phyloP scores from a whole-genome alignment of 306 rosid genomes.

The Fragaria nilgerrensis region DNA sequence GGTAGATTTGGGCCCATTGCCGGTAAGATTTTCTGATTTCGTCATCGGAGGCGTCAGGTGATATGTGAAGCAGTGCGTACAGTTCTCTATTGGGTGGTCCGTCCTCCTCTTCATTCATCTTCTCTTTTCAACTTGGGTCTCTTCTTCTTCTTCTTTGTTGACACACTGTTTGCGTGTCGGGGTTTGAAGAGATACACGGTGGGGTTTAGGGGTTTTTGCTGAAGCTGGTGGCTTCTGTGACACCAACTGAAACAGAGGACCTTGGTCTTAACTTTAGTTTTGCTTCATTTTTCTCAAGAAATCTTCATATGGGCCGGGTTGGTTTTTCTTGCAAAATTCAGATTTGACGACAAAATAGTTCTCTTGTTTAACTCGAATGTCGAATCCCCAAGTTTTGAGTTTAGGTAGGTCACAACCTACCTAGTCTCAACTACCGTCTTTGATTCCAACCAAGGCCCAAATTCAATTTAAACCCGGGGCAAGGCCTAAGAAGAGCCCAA shows the following conservation, averaged over 20 bases:
- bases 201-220: constrained; percentile 11
- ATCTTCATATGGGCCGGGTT: neutral
- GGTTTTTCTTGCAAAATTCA: too few species aligned
- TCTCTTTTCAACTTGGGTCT: neutral
- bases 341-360: too few species aligned
- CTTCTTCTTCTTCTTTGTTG: neutral
- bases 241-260: neutral
- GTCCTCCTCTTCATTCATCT: constrained; percentile 53
- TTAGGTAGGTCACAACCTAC: too few species aligned
- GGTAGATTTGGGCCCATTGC: constrained; percentile 96
- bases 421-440: too few species aligned
- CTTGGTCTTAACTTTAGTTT: neutral
- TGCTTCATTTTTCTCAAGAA: neutral
- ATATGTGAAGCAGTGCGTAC: constrained; percentile 76
- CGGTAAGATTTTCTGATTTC: constrained; percentile 96
- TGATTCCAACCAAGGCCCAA: too few species aligned
- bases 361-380: too few species aligned
- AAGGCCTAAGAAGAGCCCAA: too few species aligned
- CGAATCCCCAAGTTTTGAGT: too few species aligned
- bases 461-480: too few species aligned
- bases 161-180: neutral
- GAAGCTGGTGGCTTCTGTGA: neutral
- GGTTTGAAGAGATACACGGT: neutral
- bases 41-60: constrained; percentile 94
- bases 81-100: constrained; percentile 68